phyloP scores from a whole-genome alignment of 306 rosid genomes.

The Coriaria nepalensis region DNA sequence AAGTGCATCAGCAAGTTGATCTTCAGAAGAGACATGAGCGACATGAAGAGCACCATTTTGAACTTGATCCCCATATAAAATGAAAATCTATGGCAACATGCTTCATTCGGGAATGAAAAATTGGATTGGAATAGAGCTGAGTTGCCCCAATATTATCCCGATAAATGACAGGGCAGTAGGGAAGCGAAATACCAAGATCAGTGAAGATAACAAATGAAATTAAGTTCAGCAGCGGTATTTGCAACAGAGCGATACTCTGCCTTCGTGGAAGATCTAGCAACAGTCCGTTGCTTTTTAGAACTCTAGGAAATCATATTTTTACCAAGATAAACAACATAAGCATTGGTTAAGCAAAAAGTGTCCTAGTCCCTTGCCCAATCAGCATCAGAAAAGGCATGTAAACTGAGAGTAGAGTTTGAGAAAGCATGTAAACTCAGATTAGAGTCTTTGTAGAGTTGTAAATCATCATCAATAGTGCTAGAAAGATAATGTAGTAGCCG shows the following conservation, averaged over 20 bases:
- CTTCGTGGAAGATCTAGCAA: background rate
- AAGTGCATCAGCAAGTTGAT: background rate
- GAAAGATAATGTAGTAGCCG: no score
- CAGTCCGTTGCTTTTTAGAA: background rate
- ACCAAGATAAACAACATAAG: background rate
- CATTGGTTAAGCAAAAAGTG: no score
- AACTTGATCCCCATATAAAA: background rate
- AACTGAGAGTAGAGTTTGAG: no score
- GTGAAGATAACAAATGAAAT: background rate
- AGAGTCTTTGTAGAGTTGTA: no score
- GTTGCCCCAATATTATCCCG: conserved; percentile 1
- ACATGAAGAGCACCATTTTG: background rate
- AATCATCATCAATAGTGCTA: no score
- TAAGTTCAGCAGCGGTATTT: background rate
- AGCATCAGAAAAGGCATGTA: no score
- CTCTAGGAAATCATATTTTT: background rate
- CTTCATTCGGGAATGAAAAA: conserved; percentile 1
- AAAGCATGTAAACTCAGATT: no score
- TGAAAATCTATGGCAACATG: conserved; percentile 8
- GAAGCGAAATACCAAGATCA: background rate
- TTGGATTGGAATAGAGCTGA: background rate
- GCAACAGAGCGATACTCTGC: background rate
- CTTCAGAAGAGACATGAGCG: background rate
- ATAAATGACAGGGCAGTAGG: background rate
- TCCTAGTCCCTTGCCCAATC: no score